A percentile compares a stretch with the other conserved stretches of the same genome.
These are phyloP conservation scores for Quercus bicolor DNA, from an alignment of 306 rosid genomes.

Conservation along the genomic window DNA sequence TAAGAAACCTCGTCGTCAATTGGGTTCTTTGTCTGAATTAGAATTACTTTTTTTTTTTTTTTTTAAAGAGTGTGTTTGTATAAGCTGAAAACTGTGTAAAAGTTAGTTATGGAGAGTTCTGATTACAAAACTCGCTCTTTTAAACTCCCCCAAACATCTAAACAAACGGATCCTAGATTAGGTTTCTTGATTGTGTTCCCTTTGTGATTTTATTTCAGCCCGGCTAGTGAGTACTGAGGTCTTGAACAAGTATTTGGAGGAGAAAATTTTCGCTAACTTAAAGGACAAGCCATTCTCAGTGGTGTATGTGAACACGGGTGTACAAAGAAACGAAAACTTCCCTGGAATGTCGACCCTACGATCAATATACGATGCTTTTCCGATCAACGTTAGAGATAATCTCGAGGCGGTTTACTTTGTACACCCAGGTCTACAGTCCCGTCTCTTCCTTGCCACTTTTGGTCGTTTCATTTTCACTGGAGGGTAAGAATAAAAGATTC, in stretches of 20 bases:
- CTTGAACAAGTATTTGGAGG: slow-evolving; percentile 27
- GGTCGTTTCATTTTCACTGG: slow-evolving; percentile 33
- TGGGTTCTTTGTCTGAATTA: too few species aligned
- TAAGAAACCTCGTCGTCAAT: too few species aligned
- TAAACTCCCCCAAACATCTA: too few species aligned
- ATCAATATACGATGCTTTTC: slow-evolving; percentile 27
- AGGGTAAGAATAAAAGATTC: slow-evolving; percentile 18
- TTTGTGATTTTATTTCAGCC: slow-evolving; percentile 8
- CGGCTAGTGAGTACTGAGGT: slow-evolving; percentile 26
- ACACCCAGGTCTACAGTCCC: slow-evolving; percentile 33
- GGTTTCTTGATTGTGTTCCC: too few species aligned
- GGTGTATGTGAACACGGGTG: slow-evolving; percentile 35
- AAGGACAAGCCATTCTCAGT: slow-evolving; percentile 29
- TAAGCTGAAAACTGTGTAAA: too few species aligned
- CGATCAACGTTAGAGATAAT: slow-evolving; percentile 12
- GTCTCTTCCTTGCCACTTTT: slow-evolving; percentile 37
- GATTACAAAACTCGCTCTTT: too few species aligned
- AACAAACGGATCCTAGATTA: too few species aligned
- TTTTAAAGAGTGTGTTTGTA: too few species aligned
- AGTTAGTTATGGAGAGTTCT: too few species aligned
- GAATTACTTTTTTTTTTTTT: too few species aligned
- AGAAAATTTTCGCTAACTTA: slow-evolving; percentile 18
- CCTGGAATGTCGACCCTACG: slow-evolving; percentile 34
- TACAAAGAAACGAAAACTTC: slow-evolving; percentile 22
- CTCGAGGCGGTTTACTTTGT: slow-evolving; percentile 32